Evolutionary conservation across 805 yeast genomes (phyloP).

Genomic region (Wickerhamiella allomyrinae): DNA sequence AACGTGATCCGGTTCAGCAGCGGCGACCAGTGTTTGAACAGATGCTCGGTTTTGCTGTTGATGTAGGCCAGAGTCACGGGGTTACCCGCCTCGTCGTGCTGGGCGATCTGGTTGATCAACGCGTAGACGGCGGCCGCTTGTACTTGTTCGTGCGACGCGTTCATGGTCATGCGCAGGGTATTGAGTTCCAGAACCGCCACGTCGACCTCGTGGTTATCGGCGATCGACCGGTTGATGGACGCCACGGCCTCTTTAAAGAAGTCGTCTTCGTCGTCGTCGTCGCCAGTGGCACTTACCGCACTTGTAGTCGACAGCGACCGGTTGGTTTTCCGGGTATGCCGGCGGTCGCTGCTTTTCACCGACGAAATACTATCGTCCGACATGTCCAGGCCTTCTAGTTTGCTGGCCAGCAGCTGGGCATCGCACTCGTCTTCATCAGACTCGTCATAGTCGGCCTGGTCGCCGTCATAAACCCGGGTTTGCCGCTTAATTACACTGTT

Average conservation of each 20-base stretch:
- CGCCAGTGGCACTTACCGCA: constrained; percentile 32
- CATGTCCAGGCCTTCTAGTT: constrained; percentile 21
- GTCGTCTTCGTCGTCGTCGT: constrained; percentile 55
- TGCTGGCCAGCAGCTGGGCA: constrained; percentile 9
- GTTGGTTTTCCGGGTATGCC: constrained; percentile 8
- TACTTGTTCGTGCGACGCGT: constrained; percentile 87
- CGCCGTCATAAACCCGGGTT: constrained; percentile 8
- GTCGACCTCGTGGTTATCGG: constrained; percentile 82
- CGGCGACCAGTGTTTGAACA: constrained; percentile 70
- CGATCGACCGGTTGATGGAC: constrained; percentile 82
- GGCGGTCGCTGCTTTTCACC: constrained; percentile 7
- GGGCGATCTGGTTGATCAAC: constrained; percentile 49
- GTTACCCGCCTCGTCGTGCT: no score
- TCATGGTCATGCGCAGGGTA: constrained; percentile 94
- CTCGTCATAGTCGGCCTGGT: constrained; percentile 26
- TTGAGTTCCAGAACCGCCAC: constrained; percentile 86
- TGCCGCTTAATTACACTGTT: constrained; percentile 26
- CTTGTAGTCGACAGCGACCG: constrained; percentile 17
- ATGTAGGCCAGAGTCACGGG: constrained; percentile 64
- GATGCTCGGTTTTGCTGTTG: constrained; percentile 61
- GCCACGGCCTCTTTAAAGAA: constrained; percentile 85
- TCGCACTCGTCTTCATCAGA: constrained; percentile 15
- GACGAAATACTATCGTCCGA: constrained; percentile 23
- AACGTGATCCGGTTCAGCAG: constrained; percentile 76
- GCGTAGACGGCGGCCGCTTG: constrained; percentile 69